A percentile compares a stretch with the other conserved stretches of the same genome.
Evolutionary conservation across 768 basidiomycete species (phyloP).

Genomic region (Cubamyces lactineus): DNA sequence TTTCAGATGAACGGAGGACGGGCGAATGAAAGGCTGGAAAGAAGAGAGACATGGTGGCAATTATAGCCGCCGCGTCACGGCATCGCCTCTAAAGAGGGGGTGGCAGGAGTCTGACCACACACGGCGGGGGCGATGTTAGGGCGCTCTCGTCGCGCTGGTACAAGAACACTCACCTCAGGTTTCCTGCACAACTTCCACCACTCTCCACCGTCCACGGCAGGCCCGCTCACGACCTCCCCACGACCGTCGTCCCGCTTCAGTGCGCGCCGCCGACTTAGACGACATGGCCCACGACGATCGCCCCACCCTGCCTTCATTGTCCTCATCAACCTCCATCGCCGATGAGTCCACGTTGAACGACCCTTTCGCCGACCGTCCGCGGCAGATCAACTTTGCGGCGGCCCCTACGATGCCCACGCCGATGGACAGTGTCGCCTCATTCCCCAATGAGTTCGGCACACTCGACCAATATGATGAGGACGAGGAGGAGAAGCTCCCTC

Average conservation of each 20-base stretch:
- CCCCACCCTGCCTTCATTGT: slow-evolving; percentile 33
- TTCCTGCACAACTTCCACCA: slow-evolving; percentile 21
- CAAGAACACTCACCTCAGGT: slow-evolving; percentile 17
- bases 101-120: slow-evolving; percentile 18
- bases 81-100: neutral
- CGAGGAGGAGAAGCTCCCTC: slow-evolving; percentile 77
- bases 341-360: slow-evolving; percentile 49
- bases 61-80: neutral
- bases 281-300: slow-evolving; percentile 33
- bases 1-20: neutral
- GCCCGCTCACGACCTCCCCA: slow-evolving; percentile 9
- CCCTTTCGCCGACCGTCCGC: slow-evolving; percentile 73
- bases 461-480: slow-evolving; percentile 59
- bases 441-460: slow-evolving; percentile 53
- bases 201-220: slow-evolving; percentile 16
- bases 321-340: slow-evolving; percentile 43
- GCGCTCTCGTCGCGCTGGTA: slow-evolving; percentile 15
- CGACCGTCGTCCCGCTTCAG: neutral
- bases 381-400: slow-evolving; percentile 63
- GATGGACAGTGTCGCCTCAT: slow-evolving; percentile 59
- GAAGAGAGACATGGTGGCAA: neutral
- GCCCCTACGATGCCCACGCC: slow-evolving; percentile 56
- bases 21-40: neutral
- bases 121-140: slow-evolving; percentile 15
- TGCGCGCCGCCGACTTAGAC: slow-evolving; percentile 2